Evolutionary conservation across 805 yeast genomes (phyloP), one percentile per base, ranked within the genome.

Genomic region (Jamesozyma jinghongensis): DNA sequence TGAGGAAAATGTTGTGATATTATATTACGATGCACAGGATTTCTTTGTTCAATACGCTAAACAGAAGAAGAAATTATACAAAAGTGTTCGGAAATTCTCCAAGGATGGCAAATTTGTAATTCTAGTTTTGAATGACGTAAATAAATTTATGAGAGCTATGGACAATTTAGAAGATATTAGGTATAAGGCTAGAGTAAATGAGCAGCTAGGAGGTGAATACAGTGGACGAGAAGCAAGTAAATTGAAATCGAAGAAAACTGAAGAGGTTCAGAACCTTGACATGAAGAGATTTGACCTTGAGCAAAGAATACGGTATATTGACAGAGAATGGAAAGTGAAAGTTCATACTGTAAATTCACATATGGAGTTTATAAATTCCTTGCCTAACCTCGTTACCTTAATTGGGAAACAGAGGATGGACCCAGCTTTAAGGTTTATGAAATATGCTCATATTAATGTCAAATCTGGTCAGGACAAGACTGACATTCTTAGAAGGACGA

Each of bases 311-410:
- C 57, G 69, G 12, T 65, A 66, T 29, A 57, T 73, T 7, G 79
- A 78, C 54, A 58, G 79, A 5, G 49, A 63, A 26, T 49, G 66
- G 48, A 70, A 71, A 3, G 56, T 74, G 17, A 76, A 75, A 46
- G 54, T 78, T 1, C 76, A 77, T 48, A 52, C 53, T 3, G 53
- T 49, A 0, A 43, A 46, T 29, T 56, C 72, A 69, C 13, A 67
- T 73, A 1, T 68, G 65, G 59, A 73, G 66, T 35, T 52, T 53
- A 5, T 66, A 57, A 36, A 84, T 3, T 77, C 85, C 77, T 52
- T 80, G 13, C 70, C 66, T 35, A 71, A 79, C 13, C 69, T 79
- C 46, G 64, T 83, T 0, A 73, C 77, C 48, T 68, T 85, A 0
- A 67, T 81, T 5, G 68, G 77, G 0, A 54, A 62, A 13, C 63